Base-by-base conservation (phyloP, 2,329 filamentous ascomycete genomes). In the Neonectria punicea region DNA sequence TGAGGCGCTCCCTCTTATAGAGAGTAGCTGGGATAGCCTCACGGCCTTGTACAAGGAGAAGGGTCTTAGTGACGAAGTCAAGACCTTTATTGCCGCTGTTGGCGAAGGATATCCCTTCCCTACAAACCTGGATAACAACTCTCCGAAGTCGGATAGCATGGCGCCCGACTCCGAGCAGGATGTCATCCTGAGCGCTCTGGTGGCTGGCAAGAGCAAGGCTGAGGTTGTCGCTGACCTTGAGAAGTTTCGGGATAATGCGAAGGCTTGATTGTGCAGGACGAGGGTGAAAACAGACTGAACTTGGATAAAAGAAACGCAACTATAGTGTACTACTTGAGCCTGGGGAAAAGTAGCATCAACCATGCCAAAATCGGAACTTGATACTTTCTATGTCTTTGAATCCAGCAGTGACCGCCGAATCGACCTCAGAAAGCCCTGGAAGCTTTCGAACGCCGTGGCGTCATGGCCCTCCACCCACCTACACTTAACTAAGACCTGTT, bases 401-500 rank as follows among this genome's bases (percentile, higher is more conserved):
- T 47, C 59, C 13, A 67, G 28, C 43, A 67, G 28, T 6, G 58
- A 57, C 46, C 67, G 66, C 1, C 66, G 73, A 5, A 74, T 82
- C 9, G 75, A 67, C 77, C 89, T 92, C 49, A 97, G 68, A 82
- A 94, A 93, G 0, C 93, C 94, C 65, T 90, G 91, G 67, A 99
- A 93, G 76, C 94, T 98, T 80, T 97, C 92, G 78, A 95, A 97
- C 0, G 96, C 75, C 1, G 90, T 84, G 18, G 86, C 82, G 69
- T 97, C 92, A 6, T 84, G 83, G 0, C 96, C 95, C 72, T 93
- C 89, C 1, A 93, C 75, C 94, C 79, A 81, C 34, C 92, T 84
- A 58, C 92, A 82, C 5, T 79, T 70, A 5, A 91, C 80, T 2
- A 75, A 78, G 0, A 90, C 81, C 18, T 79, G 75, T 2, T 75